Evolutionary conservation across 495 filamentous ascomycete genomes (phyloP).

Genomic region (Aspergillus mulundensis): DNA sequence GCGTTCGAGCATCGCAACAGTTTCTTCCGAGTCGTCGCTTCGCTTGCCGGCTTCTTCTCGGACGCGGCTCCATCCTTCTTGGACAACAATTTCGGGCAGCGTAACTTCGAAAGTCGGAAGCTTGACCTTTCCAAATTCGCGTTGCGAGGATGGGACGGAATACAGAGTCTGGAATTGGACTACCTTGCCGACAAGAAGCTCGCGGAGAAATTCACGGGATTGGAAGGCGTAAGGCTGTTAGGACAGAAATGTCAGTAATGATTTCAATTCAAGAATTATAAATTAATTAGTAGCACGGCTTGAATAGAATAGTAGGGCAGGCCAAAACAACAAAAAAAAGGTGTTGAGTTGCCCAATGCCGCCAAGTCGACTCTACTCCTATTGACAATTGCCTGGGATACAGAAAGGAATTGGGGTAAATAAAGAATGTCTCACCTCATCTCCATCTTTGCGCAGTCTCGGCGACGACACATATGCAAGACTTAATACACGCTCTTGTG

Average conservation of each 20-base stretch:
- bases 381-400: not conserved
- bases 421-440: constrained; percentile 58
- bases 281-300: not conserved
- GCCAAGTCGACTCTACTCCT: constrained; percentile 4
- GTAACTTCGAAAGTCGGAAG: constrained; percentile 66
- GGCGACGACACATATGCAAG: constrained; percentile 90
- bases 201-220: constrained; percentile 86
- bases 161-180: constrained; percentile 81
- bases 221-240: constrained; percentile 74
- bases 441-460: constrained; percentile 78
- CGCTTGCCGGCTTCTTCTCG: constrained; percentile 84
- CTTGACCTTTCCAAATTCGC: constrained; percentile 79
- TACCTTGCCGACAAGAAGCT: constrained; percentile 76
- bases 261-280: not conserved
- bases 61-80: constrained; percentile 85
- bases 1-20: constrained; percentile 63
- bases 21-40: constrained; percentile 77
- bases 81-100: constrained; percentile 73
- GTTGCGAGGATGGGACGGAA: constrained; percentile 71
- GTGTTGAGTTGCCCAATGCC: not conserved
- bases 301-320: not conserved
- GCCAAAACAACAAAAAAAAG: not conserved
- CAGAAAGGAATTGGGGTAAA: not conserved
- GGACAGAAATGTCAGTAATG: constrained; percentile 7
- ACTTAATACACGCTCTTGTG: constrained; percentile 76